A percentile compares a stretch with the other conserved stretches of the same genome.
Evolutionary conservation across 1,139 yeast species (phyloP).

Genomic region (Magnusiomyces paraingens): DNA sequence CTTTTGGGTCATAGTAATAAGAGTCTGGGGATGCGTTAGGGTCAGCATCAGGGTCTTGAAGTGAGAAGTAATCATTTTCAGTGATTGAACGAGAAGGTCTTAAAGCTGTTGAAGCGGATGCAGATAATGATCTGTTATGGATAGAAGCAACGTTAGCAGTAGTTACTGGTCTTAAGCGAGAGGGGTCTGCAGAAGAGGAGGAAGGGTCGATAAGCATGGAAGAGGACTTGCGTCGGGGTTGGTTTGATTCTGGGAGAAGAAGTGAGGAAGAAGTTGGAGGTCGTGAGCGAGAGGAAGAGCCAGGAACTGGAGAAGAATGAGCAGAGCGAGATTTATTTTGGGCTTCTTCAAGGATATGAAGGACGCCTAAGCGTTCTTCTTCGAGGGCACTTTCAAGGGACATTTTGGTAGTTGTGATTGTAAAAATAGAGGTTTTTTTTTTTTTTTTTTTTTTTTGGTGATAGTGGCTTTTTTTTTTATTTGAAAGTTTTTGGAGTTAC

Average conservation of each 20-base stretch:
- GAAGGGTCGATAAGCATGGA: slow-evolving; percentile 9
- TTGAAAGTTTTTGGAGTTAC: no score
- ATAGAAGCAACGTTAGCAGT: not conserved
- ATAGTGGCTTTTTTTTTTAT: no score
- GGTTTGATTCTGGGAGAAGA: slow-evolving; percentile 6
- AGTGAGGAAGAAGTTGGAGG: slow-evolving; percentile 7
- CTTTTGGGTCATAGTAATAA: slow-evolving; percentile 14
- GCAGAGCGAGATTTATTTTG: slow-evolving; percentile 6
- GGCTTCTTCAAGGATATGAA: slow-evolving; percentile 31
- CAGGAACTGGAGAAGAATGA: slow-evolving; percentile 9
- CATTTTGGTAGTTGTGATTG: slow-evolving; percentile 26
- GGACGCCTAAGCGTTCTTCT: slow-evolving; percentile 39
- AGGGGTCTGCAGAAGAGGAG: not conserved
- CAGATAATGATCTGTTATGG: not conserved
- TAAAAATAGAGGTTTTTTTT: not conserved
- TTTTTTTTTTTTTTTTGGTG: not conserved
- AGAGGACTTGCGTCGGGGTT: slow-evolving; percentile 5
- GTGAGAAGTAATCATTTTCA: not conserved
- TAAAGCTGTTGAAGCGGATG: not conserved
- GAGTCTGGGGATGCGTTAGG: slow-evolving; percentile 14
- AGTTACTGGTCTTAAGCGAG: not conserved
- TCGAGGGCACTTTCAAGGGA: slow-evolving; percentile 43
- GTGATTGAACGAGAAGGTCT: slow-evolving; percentile 8
- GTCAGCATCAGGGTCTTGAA: slow-evolving; percentile 12
- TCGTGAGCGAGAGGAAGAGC: slow-evolving; percentile 8